Conservation (phyloP, 2,329 filamentous ascomycete species). For the Clonostachys rhizophaga region DNA sequence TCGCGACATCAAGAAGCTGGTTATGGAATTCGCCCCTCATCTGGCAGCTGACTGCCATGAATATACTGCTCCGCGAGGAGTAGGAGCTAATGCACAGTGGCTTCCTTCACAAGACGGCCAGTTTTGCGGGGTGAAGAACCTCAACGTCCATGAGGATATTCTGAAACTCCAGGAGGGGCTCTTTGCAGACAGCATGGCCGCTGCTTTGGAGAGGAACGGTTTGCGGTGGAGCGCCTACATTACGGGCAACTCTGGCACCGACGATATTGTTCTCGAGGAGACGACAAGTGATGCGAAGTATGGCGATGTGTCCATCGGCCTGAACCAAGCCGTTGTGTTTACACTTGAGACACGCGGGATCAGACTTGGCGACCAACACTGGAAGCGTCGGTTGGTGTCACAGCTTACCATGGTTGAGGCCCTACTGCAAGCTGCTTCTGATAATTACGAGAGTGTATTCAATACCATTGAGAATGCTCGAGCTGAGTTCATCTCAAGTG, state of each 20-base stretch:
- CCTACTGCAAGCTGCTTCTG: constrained; percentile 18
- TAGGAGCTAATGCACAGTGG: constrained; percentile 12
- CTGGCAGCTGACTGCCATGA: constrained; percentile 22
- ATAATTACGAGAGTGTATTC: constrained; percentile 15
- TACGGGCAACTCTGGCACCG: constrained; percentile 3
- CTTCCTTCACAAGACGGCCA: constrained; percentile 14
- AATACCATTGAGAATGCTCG: constrained; percentile 14
- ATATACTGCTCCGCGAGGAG: constrained; percentile 11
- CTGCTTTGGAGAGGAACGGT: constrained; percentile 2
- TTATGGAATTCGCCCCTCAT: constrained; percentile 17
- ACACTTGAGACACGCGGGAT: constrained; percentile 23
- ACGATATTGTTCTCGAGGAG: constrained; percentile 13
- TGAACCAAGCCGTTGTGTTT: constrained; percentile 20
- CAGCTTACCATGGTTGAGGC: constrained; percentile 17
- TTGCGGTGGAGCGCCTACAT: constrained; percentile 15
- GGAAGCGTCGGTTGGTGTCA: constrained; percentile 16
- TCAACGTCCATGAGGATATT: constrained; percentile 21
- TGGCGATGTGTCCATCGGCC: constrained; percentile 17
- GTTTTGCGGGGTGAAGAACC: constrained; percentile 23
- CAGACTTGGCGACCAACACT: constrained; percentile 19
- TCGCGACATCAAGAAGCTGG: constrained; percentile 16
- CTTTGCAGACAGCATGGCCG: constrained; percentile 8
- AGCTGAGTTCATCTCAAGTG: constrained; percentile 15
- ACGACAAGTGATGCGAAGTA: constrained; percentile 18
- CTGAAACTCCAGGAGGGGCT: constrained; percentile 16